Evolutionary conservation across 768 basidiomycete species (phyloP), one percentile per base, ranked within the genome.

Genomic region (Pilatotrama ljubarskyi): DNA sequence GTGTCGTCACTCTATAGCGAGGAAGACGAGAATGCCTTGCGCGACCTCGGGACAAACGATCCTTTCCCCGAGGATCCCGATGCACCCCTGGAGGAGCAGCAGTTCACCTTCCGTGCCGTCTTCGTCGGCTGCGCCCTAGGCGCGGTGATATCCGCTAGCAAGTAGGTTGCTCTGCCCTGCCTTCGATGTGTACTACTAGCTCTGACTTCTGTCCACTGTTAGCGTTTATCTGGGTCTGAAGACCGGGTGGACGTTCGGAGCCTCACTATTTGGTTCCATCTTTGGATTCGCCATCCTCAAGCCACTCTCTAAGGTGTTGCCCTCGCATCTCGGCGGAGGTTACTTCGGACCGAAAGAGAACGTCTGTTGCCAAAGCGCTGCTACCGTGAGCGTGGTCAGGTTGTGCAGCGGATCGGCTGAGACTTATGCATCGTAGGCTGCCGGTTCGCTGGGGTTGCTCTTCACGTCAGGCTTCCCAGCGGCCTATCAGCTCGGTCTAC

Each of bases 261-360:
- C 65, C 1, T 63, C 65, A 11, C 62, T 66, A 40, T 66, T 66
- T n/a, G 65, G 65, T 2, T 66, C 65, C 22, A 66, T 66, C 51
- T 66, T 66, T 35, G 65, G 65, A 11, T 67, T 65, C 47, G 66
- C 66, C 7, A 67, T 67, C 51, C 51, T 67, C 20, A 67, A 67
- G 53, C 53, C 66, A 5, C 43, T 67, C 15, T 65, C 66, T 5
- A 58, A 50, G 36, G 48, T 62, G 2, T 32, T 65, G 5, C 66
- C 64, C 1, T 58, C 61, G 22, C 46, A 52, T 17, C 51, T 65
- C 14, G 66, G 66, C 1, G 66, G 66, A 14, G 66, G 66, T 1
- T 63, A 65, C 54, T 67, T 67, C 38, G 66, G 66, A 1, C 66
- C 66, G 15, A 67, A 67, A 40, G 66, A 67, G 50, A 67, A 67